Evolutionary conservation across 805 yeast genomes (phyloP), one percentile per base, ranked within the genome.

Genomic region (Candida qinlingensis): DNA sequence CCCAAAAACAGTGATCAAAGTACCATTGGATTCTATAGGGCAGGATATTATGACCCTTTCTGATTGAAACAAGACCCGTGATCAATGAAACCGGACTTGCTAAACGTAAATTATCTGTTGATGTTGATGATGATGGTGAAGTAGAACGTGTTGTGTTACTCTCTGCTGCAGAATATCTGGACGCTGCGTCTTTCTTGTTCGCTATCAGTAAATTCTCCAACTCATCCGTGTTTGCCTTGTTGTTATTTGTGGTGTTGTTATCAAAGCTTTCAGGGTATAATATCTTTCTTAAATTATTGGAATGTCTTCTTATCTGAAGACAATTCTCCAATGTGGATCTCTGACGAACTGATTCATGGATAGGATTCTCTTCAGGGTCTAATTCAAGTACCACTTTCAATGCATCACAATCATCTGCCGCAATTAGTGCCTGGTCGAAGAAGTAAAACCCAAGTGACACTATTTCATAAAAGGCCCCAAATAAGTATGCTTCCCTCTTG

Each of bases 401-500:
- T 5, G 37, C 13, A 30, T 48, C 51, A 31, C 49, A 41, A 31
- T 49, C 53, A 36, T 52, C 49, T 5, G 19, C 36, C 9, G 50
- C 53, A 8, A 66, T 53, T 12, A 63, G 52, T 28, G 62, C 45
- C 4, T 67, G 53, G 44, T 70, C 74, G 37, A 63, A 61, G 9
- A 69, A 37, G 33, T 70, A 60, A 66, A 71, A 70, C 2, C 61
- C 60, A 10, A 67, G 53, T 36, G 52, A 53, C 0, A 51, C 41
- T 12, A 44, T 34, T 25, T 52, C 45, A 41, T 54, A 55, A 36
- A 52, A 49, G 2, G 53, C 49, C 4, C 74, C 76, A 51, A 70
- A 71, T 7, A 70, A 48, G 46, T 61, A 71, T 2, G 70, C 63
- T 53, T 71, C 73, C 41, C 69, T 61, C 39, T 69, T 72, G 3